Evolutionary conservation across 1,139 yeast species (phyloP), one percentile per base, ranked within the genome.

Genomic region (Lodderomyces margitis): DNA sequence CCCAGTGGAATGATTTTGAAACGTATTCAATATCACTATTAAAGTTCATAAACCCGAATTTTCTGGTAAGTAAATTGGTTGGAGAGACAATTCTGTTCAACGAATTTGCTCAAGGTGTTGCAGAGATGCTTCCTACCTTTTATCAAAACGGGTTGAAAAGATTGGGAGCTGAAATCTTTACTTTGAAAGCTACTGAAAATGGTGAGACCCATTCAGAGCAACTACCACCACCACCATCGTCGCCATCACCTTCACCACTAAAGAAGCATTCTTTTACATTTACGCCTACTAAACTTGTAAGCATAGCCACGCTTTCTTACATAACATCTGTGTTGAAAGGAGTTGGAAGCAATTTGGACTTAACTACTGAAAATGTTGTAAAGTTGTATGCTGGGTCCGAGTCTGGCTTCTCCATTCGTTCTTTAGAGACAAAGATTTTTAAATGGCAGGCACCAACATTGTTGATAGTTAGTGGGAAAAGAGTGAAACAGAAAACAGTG

Each of bases 371-470:
- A 48, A 74, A 81, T 44, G 62, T 85, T 47, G 73, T 82, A 40
- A 80, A 77, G 51, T 70, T 91, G 7, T 91, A 83, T 54, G 70
- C 78, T 11, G 97, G 95, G 0, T 69, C 89, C 5, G 79, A 77
- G 38, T 73, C 81, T 17, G 98, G 98, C 1, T 91, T 86, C 56
- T 87, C 96, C 0, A 85, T 91, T 73, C 67, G 95, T 34, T 84
- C 96, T 0, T 74, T 91, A 45, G 96, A 91, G 60, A 77, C 83
- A 47, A 87, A 84, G 51, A 87, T 84, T 0, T 83, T 87, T 66
- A 87, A 88, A 56, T 91, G 97, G 96, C 81, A 78, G 51, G 95
- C 96, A 0, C 96, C 96, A 0, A 80, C 96, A 0, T 57, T 88
- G 2, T 50, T 91, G 10, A 49, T 91, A 0, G 71, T 91, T 0